Base-by-base conservation (phyloP, 306 rosid genomes). In the Lagenaria siceraria region DNA sequence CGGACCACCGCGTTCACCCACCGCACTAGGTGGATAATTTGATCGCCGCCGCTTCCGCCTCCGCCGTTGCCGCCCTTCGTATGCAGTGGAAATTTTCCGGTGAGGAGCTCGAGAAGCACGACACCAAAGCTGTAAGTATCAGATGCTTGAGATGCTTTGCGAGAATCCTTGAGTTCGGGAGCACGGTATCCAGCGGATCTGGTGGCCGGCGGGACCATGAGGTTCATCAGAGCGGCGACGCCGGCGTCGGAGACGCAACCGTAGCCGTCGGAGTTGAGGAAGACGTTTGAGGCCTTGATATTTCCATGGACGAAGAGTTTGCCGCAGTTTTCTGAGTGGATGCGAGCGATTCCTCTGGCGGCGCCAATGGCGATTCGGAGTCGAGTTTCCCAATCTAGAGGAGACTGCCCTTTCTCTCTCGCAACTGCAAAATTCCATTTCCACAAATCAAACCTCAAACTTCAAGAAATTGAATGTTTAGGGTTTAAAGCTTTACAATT, bases 1-100 rank as follows among this genome's bases (percentile, higher is more conserved):
- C 99, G 86, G 0, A 95, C 99, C 73, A 95, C 99, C 21, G 98
- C 89, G 83, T 88, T 90, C 85, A 95, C 99, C 99, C 99, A 95
- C 81, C 98, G 87, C 56, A 95, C 99, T 85, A 95, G 79, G 80
- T 92, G 96, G 17, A 90, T 83, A 53, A 89, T 83, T 76, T 95
- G 96, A 49, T 89, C 96, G 8, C 92, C 85, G 14, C 88, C 96
- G 11, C 36, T 18, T 46, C 52, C 52, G 11, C 36, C 52, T 46
- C 52, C 52, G 5, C 52, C 17, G 52, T 46, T 46, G 5, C 92
- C 85, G 12, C 87, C 93, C 8, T 84, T 42, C 10, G 85, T 78
- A 56, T 87, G 80, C 53, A 88, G 54, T 0, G 99, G 97, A 8
- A 96, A 88, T 64, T 86, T 95, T 61, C 99, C 99, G 0, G 99